Evolutionary conservation across 345 rosid species (phyloP), one percentile per base, ranked within the genome.

Genomic region (Geranium rotundifolium): DNA sequence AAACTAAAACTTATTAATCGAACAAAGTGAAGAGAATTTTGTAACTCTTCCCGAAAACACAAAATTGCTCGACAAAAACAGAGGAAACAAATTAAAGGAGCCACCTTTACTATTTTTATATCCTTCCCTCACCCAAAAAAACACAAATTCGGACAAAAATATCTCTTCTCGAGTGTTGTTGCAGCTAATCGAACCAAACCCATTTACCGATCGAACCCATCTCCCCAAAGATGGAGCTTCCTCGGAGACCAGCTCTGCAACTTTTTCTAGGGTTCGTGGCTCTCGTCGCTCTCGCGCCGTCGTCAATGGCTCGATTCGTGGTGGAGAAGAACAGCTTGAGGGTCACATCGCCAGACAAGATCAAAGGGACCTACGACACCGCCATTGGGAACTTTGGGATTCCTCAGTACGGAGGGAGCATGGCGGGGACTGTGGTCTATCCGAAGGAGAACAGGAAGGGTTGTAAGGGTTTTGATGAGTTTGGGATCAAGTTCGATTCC

Each of bases 331-430:
- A 93, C 73, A 93, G 91, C 64, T 73, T 93, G 75, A 76, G 76
- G 71, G 91, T 93, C 62, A 81, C 89, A 0, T 93, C 97, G 5
- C 99, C 97, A 54, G 99, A 93, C 46, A 90, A 82, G 71, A 88
- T 93, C 10, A 90, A 83, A 69, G 99, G 96, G 5, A 82, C 75
- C 5, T 80, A 89, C 61, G 96, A 93, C 61, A 86, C 89, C 76
- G 99, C 97, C 14, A 93, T 93, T 61, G 99, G 97, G 1, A 93
- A 93, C 82, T 93, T 93, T 19, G 99, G 99, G 81, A 88, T 93
- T 54, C 99, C 99, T 27, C 90, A 93, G 71, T 93, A 93, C 76
- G 99, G 99, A 12, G 99, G 99, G n/a, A 90, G 96, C 76, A 85
- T 93, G 97, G 97, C 96, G 0, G 99, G 97, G 0, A 70, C 82